These are phyloP conservation scores for Odonthalia washingtoniensis DNA, from an alignment of 31 red algal species.

Conservation along the genomic window DNA sequence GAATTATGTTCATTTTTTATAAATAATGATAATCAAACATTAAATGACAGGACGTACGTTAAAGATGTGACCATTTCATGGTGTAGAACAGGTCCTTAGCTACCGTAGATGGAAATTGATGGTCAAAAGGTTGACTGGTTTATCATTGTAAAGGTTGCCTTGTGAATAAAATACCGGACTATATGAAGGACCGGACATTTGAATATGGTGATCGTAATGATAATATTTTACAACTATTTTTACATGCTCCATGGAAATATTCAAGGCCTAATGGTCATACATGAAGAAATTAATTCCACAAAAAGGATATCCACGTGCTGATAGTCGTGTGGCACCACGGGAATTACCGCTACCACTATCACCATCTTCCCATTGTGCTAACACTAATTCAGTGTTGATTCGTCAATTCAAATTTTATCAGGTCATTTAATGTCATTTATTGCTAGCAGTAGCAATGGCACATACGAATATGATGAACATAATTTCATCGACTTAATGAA, in stretches of 20 bases:
- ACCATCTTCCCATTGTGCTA: not conserved
- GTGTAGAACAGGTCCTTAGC: conserved; percentile 92
- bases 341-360: not conserved
- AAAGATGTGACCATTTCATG: conserved; percentile 75
- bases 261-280: conserved; percentile 94
- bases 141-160: conserved; percentile 88
- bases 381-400: conserved; percentile 40
- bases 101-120: conserved; percentile 95
- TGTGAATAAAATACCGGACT: conserved; percentile 58
- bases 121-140: conserved; percentile 73
- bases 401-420: not conserved
- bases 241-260: conserved; percentile 66
- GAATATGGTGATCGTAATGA: conserved; percentile 45
- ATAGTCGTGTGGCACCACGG: conserved; percentile 59
- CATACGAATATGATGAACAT: too few species aligned
- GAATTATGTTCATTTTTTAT: conserved; percentile 93
- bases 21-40: conserved; percentile 53
- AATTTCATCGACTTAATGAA: not conserved
- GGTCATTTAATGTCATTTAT: too few species aligned
- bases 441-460: not conserved
- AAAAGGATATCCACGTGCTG: conserved; percentile 75
- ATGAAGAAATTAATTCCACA: conserved; percentile 78
- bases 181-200: conserved; percentile 65
- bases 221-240: conserved; percentile 29
- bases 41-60: too few species aligned